Percentiles rank a stretch among this genome's conserved stretches.
These are phyloP conservation scores for Blastocystis sp. DNA, from an alignment of 352 stramenopile genomes.

Conservation along the genomic window DNA sequence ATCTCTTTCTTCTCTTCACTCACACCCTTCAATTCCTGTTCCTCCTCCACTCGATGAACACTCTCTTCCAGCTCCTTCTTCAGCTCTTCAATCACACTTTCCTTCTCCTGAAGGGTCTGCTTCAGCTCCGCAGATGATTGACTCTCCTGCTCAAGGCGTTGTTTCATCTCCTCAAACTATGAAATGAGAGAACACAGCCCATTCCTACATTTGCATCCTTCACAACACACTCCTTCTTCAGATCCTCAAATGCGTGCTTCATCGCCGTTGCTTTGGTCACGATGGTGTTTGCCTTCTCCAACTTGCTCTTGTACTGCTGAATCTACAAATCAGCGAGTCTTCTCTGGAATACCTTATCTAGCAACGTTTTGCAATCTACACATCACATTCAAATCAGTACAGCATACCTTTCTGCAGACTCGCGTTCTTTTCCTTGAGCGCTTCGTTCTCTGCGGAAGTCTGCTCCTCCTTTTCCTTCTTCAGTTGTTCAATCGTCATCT, in stretches of 20 bases:
- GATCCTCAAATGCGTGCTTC: constrained; percentile 60
- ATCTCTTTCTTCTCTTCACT: background rate
- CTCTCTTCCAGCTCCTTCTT: constrained; percentile 3
- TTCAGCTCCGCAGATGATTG: background rate
- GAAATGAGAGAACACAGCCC: background rate
- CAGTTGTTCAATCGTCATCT: background rate
- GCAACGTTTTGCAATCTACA: constrained; percentile 43
- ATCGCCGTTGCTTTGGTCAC: constrained; percentile 53
- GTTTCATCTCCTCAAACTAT: background rate
- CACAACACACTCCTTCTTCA: constrained; percentile 26
- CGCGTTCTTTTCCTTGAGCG: constrained; percentile 12
- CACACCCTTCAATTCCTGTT: background rate
- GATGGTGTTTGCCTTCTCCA: constrained; percentile 53
- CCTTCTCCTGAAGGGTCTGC: background rate
- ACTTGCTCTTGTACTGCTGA: constrained; percentile 56
- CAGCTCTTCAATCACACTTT: background rate
- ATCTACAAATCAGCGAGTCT: constrained; percentile 14
- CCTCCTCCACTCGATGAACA: background rate
- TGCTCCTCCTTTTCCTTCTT: background rate
- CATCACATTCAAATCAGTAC: background rate
- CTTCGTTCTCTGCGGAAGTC: constrained; percentile 14
- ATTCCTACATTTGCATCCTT: constrained; percentile 10
- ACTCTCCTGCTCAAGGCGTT: too few relatives aligned
- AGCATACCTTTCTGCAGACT: constrained; percentile 32
- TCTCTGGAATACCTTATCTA: constrained; percentile 24